Evolutionary conservation across 140 eudicot species (phyloP).

Genomic region (Anethum foeniculum): DNA sequence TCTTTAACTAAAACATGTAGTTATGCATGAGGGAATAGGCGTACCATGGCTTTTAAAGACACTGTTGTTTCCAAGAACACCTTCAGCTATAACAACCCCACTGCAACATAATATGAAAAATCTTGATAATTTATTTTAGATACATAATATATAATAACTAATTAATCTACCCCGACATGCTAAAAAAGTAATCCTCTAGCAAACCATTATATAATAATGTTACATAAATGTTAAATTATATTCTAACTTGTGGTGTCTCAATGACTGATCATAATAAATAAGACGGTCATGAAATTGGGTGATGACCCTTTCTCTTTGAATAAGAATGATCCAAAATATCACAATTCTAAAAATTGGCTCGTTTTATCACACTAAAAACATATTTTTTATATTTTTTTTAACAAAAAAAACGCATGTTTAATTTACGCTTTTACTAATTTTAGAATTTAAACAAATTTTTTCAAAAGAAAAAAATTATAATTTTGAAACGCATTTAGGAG

Average conservation of each 20-base stretch:
- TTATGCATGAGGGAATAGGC: constrained; percentile 3
- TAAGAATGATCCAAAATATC: no score
- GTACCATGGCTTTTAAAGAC: constrained; percentile 60
- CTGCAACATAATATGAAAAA: constrained; percentile 28
- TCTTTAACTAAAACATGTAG: not conserved
- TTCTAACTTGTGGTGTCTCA: not conserved
- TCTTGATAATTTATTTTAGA: not conserved
- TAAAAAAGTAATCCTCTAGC: not conserved
- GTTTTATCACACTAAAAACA: no score
- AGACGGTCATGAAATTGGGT: not conserved
- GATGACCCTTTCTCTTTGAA: no score
- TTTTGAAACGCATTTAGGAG: no score
- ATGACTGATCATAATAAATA: not conserved
- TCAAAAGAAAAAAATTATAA: no score
- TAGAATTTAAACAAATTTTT: no score
- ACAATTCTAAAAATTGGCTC: no score
- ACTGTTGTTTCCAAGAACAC: constrained; percentile 51
- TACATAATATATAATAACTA: not conserved
- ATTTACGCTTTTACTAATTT: no score
- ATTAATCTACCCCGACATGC: not conserved
- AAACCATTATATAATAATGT: not conserved
- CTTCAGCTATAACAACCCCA: constrained; percentile 95
- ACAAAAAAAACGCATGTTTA: no score
- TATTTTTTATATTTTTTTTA: no score
- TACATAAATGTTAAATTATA: not conserved